Conservation (phyloP, 31 red algal species). For the Asparagopsis taxiformis region DNA sequence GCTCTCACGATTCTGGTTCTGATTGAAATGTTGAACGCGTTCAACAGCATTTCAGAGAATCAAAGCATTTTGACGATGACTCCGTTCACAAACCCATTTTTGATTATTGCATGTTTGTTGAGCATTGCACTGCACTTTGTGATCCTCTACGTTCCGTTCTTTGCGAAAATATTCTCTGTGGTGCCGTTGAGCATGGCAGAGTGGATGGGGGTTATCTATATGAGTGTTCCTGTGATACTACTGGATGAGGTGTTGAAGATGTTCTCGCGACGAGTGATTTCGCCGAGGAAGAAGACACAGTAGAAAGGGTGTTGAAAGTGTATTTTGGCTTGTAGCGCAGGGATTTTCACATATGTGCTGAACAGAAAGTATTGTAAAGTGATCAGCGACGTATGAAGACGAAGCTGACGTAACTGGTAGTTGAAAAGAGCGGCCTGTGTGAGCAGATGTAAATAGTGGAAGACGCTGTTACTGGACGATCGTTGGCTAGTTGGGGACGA, state of each 20-base stretch:
- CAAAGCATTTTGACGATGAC: slow-evolving; percentile 75
- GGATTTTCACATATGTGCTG: too few species aligned
- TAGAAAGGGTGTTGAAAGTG: too few species aligned
- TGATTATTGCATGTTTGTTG: slow-evolving; percentile 77
- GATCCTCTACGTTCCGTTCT: slow-evolving; percentile 89
- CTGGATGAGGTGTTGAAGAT: slow-evolving; percentile 92
- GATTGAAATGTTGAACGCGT: slow-evolving; percentile 97
- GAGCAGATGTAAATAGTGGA: too few species aligned
- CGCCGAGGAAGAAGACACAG: slow-evolving; percentile 46
- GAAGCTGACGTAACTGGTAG: too few species aligned
- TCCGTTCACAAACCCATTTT: slow-evolving; percentile 80
- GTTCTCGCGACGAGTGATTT: slow-evolving; percentile 37
- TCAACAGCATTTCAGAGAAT: slow-evolving; percentile 93
- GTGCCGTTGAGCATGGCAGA: slow-evolving; percentile 77
- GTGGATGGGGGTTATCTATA: slow-evolving; percentile 75
- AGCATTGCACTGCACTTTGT: slow-evolving; percentile 82
- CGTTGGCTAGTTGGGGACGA: too few species aligned
- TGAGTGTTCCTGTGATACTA: slow-evolving; percentile 82
- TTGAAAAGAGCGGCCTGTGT: too few species aligned
- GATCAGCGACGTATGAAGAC: too few species aligned
- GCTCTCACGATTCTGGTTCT: slow-evolving; percentile 82
- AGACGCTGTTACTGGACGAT: too few species aligned
- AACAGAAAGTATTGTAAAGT: too few species aligned
- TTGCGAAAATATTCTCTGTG: slow-evolving; percentile 83
- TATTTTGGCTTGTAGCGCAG: too few species aligned